These are phyloP conservation scores for Fusarium algeriense DNA, from an alignment of 2,329 filamentous ascomycete species.

Conservation along the genomic window DNA sequence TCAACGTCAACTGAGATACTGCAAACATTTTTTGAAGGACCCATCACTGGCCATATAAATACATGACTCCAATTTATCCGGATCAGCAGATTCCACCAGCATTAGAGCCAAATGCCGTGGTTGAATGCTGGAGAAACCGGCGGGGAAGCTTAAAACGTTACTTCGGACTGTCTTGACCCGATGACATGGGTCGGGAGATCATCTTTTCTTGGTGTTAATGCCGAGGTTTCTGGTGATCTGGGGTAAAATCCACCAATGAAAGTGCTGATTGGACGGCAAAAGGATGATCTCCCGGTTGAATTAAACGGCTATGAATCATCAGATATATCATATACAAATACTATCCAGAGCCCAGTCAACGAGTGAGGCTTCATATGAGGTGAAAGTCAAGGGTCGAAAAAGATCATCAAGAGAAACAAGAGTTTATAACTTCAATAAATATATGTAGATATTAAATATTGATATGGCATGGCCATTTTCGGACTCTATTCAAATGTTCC, in stretches of 20 bases:
- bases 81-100: neutral
- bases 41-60: neutral
- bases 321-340: neutral
- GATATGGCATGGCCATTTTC: neutral
- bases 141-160: conserved; percentile 8
- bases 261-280: neutral
- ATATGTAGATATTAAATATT: neutral
- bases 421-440: rapidly evolving
- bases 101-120: neutral
- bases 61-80: neutral
- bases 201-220: neutral
- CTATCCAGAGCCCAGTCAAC: too few relatives aligned
- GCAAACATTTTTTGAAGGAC: rapidly evolving
- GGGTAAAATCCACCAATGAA: conserved; percentile 13
- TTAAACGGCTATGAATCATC: neutral
- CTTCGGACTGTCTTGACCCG: neutral
- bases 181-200: neutral
- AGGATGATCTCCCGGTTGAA: neutral
- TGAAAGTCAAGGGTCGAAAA: neutral
- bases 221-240: neutral
- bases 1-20: neutral
- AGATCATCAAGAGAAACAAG: rapidly evolving
- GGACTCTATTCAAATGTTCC: neutral
- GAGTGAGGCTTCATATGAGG: too few relatives aligned
- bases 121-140: conserved; percentile 6